Evolutionary conservation across 805 yeast genomes (phyloP).

Genomic region (Monosporozyma servazzii): DNA sequence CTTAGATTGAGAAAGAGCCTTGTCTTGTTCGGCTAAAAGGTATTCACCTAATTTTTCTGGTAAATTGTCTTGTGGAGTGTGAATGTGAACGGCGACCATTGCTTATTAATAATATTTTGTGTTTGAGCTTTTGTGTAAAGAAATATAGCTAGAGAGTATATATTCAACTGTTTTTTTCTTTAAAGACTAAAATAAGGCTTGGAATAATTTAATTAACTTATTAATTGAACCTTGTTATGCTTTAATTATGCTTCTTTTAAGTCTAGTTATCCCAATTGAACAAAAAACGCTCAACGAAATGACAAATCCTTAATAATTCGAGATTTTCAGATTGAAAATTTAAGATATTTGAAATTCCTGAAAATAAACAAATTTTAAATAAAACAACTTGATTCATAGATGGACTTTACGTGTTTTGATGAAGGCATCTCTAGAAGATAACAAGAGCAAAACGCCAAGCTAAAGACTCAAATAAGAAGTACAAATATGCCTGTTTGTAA

Average conservation of each 20-base stretch:
- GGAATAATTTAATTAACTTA: neutral
- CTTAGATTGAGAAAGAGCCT: slow-evolving; percentile 36
- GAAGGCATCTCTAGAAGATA: neutral
- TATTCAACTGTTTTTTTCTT: too few species aligned
- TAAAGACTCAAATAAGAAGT: neutral
- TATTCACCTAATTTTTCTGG: slow-evolving; percentile 59
- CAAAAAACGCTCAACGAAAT: neutral
- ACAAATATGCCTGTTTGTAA: slow-evolving; percentile 29
- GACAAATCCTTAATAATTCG: neutral
- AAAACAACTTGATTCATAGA: neutral
- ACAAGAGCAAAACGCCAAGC: neutral
- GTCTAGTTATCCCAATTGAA: neutral
- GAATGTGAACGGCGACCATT: slow-evolving; percentile 33
- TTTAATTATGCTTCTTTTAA: neutral
- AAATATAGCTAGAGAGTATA: too few species aligned
- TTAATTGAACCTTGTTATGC: neutral
- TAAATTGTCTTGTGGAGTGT: slow-evolving; percentile 47
- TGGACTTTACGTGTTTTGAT: neutral
- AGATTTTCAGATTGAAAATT: neutral
- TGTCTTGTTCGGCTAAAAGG: slow-evolving; percentile 52
- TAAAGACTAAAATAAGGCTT: neutral
- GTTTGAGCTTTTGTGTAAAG: neutral
- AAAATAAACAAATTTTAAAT: neutral
- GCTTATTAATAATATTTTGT: neutral
- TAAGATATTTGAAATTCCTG: neutral